Conservation (phyloP, 208 protist species). For the Angomonas deanei region DNA sequence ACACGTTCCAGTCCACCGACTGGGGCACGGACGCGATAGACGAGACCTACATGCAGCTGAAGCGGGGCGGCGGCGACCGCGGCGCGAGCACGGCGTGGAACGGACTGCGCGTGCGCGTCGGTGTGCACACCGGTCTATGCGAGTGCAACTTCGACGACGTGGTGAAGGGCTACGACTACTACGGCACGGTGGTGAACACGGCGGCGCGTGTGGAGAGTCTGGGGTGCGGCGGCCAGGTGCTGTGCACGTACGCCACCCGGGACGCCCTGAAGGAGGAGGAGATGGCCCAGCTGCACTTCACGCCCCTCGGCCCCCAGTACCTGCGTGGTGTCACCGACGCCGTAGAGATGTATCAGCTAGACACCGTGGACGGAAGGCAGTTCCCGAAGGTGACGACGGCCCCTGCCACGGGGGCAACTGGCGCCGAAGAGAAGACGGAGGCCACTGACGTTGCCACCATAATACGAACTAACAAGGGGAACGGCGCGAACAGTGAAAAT, state of each 20-base stretch:
- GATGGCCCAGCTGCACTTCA: conserved; percentile 5
- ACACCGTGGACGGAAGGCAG: background rate
- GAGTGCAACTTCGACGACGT: conserved; percentile 19
- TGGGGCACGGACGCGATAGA: conserved; percentile 43
- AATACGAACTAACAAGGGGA: background rate
- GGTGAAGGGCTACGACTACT: conserved; percentile 58
- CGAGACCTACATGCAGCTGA: conserved; percentile 16
- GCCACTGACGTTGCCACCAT: background rate
- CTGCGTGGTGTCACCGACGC: conserved; percentile 14
- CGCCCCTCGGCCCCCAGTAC: conserved; percentile 3
- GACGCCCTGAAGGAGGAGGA: conserved; percentile 1
- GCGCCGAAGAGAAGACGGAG: background rate
- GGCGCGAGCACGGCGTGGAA: background rate
- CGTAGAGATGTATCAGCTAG: conserved; percentile 15
- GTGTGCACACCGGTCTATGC: conserved; percentile 25
- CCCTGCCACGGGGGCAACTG: background rate
- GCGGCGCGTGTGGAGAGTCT: conserved; percentile 52
- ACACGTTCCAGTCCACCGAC: conserved; percentile 27
- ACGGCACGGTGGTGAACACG: conserved; percentile 62
- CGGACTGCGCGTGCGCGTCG: conserved; percentile 25
- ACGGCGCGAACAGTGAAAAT: background rate
- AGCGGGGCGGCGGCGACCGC: background rate
- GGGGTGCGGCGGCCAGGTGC: conserved; percentile 52
- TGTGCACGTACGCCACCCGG: background rate
- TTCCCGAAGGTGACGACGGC: conserved; percentile 2